A percentile compares a stretch with the other conserved stretches of the same genome.
These are phyloP conservation scores for Ceratocystis diversiconidia DNA, from an alignment of 2,329 filamentous ascomycete genomes.

Conservation along the genomic window DNA sequence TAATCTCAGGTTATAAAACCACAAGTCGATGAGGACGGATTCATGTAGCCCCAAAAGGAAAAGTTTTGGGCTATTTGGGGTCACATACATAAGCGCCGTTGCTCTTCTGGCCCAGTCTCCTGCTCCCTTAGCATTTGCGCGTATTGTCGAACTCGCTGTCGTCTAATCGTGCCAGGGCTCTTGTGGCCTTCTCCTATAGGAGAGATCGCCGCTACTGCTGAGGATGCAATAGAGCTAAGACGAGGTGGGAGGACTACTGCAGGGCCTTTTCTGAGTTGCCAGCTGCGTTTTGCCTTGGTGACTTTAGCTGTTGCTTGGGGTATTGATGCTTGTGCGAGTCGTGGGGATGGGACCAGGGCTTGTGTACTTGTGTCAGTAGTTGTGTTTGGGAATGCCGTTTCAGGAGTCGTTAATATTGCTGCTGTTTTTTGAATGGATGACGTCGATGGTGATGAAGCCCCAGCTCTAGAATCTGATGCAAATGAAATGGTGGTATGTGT, in stretches of 20 bases:
- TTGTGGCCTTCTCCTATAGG: constrained; percentile 23
- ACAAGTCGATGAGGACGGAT: not conserved
- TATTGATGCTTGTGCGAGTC: not conserved
- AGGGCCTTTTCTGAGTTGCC: not conserved
- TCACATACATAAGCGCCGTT: constrained; percentile 29
- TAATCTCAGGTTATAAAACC: not conserved
- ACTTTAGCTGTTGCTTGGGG: not conserved
- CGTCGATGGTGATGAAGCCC: not conserved
- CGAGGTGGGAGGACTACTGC: not conserved
- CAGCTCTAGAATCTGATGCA: not conserved
- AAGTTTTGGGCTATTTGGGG: not conserved
- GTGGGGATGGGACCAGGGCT: not conserved
- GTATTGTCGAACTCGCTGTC: constrained; percentile 32
- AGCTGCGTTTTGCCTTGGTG: not conserved
- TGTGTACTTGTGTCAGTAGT: not conserved
- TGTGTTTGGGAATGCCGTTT: not conserved
- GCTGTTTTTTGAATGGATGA: not conserved
- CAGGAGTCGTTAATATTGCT: not conserved
- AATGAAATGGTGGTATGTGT: constrained; percentile 4
- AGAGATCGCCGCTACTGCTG: constrained; percentile 10
- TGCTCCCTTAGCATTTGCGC: constrained; percentile 33
- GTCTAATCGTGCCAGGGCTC: constrained; percentile 32
- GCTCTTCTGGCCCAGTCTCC: constrained; percentile 18
- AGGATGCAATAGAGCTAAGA: not conserved
- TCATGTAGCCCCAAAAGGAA: not conserved